phyloP scores from a whole-genome alignment of 73 alveolate genomes.

The Paramecium tetraurelia region DNA sequence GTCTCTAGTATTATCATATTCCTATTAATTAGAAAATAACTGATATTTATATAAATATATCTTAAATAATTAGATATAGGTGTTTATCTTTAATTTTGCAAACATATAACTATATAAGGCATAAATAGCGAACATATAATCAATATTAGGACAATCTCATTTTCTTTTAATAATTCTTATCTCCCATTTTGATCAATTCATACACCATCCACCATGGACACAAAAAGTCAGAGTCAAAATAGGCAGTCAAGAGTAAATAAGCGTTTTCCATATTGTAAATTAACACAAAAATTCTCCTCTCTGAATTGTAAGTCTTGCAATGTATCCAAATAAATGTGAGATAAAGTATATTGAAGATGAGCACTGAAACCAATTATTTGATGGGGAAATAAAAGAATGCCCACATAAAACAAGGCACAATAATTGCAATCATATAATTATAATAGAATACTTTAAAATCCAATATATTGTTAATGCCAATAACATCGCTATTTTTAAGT shows the following conservation, averaged over 20 bases:
- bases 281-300: neutral
- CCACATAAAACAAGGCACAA: neutral
- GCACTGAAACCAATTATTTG: neutral
- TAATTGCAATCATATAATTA: slow-evolving; percentile 15
- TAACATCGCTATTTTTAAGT: neutral
- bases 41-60: neutral
- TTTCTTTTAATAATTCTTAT: neutral
- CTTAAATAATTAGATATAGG: neutral
- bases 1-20: slow-evolving; percentile 67
- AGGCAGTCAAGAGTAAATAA: neutral
- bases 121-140: neutral
- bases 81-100: neutral
- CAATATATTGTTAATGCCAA: neutral
- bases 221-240: neutral
- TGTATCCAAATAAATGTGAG: slow-evolving; percentile 18
- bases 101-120: neutral
- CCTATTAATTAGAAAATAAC: slow-evolving; percentile 30
- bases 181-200: neutral
- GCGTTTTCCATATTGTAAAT: slow-evolving; percentile 4
- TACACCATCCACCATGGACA: neutral
- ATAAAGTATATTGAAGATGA: neutral
- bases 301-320: neutral
- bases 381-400: neutral
- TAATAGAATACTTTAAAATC: neutral
- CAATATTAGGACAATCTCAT: neutral